Evolutionary conservation across 2,329 filamentous ascomycete species (phyloP).

Genomic region (Tolypocladium album): DNA sequence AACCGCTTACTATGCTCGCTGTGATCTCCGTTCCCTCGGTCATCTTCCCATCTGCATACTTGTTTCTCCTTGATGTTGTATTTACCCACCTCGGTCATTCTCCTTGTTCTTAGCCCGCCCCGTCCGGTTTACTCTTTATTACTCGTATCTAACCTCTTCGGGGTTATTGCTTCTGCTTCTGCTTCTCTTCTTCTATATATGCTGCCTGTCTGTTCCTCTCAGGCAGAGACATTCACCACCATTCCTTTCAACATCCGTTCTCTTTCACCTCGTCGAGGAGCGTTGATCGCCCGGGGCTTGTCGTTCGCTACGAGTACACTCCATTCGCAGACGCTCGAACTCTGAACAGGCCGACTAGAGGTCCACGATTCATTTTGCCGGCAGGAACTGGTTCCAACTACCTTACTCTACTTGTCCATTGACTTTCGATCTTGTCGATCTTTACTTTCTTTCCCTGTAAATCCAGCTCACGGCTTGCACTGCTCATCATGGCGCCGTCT

Average conservation of each 20-base stretch:
- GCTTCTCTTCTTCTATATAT: background rate
- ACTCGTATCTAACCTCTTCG: background rate
- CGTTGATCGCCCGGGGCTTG: background rate
- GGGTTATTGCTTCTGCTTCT: background rate
- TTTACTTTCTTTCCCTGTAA: background rate
- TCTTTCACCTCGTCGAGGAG: background rate
- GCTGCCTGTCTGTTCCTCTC: background rate
- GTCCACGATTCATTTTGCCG: background rate
- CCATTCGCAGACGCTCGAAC: background rate
- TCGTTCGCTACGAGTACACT: background rate
- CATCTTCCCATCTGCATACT: background rate
- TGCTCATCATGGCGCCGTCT: slow-evolving; percentile 2
- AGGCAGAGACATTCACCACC: background rate
- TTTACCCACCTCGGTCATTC: background rate
- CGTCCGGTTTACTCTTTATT: background rate
- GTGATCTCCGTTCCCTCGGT: background rate
- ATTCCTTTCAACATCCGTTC: background rate
- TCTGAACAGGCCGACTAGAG: background rate
- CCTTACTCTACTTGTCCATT: background rate
- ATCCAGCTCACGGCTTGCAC: background rate
- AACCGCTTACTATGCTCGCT: background rate
- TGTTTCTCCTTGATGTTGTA: background rate
- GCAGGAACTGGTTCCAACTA: background rate
- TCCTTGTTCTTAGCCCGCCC: background rate
- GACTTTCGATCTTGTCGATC: background rate